These are phyloP conservation scores for Excoecaria agallocha DNA, from an alignment of 345 rosid species.

Conservation along the genomic window DNA sequence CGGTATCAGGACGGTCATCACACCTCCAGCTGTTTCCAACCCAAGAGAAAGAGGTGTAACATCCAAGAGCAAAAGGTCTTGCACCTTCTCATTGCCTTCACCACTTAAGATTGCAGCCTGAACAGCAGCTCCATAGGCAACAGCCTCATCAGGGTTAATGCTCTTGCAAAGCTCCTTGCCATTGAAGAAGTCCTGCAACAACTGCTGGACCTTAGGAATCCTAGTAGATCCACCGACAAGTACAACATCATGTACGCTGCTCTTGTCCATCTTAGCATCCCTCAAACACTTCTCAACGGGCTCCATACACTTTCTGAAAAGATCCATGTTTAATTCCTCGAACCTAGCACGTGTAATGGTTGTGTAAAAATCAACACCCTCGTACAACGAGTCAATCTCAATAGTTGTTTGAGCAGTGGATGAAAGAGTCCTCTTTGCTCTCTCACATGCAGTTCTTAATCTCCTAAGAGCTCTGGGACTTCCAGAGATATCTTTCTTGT, in stretches of 20 bases:
- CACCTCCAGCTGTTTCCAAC: conserved; percentile 30
- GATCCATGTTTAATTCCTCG: conserved; percentile 40
- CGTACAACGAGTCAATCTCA: conserved; percentile 34
- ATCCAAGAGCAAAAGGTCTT: conserved; percentile 28
- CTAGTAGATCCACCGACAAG: conserved; percentile 52
- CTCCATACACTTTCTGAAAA: conserved; percentile 31
- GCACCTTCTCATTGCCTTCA: conserved; percentile 28
- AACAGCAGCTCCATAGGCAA: conserved; percentile 38
- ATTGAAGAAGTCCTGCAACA: conserved; percentile 33
- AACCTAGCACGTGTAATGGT: conserved; percentile 37
- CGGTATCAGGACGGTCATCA: conserved; percentile 33
- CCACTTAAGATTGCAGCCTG: conserved; percentile 32
- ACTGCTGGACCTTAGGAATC: conserved; percentile 44
- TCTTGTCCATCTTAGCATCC: conserved; percentile 27
- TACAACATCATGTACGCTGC: conserved; percentile 33
- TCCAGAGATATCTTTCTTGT: conserved; percentile 34
- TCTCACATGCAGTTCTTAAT: conserved; percentile 40
- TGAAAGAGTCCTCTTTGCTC: conserved; percentile 39
- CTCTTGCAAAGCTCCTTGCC: conserved; percentile 38
- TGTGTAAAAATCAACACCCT: conserved; percentile 38
- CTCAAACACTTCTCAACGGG: conserved; percentile 18
- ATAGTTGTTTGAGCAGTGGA: conserved; percentile 42
- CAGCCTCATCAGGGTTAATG: conserved; percentile 40
- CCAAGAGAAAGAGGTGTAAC: conserved; percentile 33
- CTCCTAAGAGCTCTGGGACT: conserved; percentile 35